These are phyloP conservation scores for Lactifluus echinatus DNA, from an alignment of 768 basidiomycete species.

Conservation along the genomic window DNA sequence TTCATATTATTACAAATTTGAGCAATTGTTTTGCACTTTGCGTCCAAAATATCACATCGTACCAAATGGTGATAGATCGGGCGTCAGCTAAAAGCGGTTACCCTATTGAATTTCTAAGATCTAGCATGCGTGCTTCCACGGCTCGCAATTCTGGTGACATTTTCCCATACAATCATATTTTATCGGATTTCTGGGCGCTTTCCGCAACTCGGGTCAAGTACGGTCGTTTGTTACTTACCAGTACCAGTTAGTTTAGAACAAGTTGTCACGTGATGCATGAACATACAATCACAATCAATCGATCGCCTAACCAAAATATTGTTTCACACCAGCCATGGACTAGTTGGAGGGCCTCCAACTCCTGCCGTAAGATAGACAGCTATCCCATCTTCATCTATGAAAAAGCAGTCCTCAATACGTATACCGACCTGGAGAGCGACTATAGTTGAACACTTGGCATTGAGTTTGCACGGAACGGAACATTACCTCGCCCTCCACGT, in stretches of 20 bases:
- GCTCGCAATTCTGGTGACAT: too few species aligned
- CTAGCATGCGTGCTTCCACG: slow-evolving; percentile 19
- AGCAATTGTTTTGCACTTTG: too few species aligned
- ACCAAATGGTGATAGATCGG: too few species aligned
- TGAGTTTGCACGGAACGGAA: slow-evolving; percentile 5
- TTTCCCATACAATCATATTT: too few species aligned
- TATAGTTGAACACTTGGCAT: not conserved
- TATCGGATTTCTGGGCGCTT: too few species aligned
- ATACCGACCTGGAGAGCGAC: slow-evolving; percentile 50
- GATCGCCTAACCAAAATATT: not conserved
- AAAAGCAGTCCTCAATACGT: slow-evolving; percentile 79
- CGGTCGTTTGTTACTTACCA: too few species aligned
- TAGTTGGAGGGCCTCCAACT: slow-evolving; percentile 49
- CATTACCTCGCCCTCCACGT: slow-evolving; percentile 58
- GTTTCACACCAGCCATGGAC: slow-evolving; percentile 30
- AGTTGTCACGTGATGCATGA: too few species aligned
- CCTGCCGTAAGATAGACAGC: slow-evolving; percentile 54
- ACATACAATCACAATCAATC: too few species aligned
- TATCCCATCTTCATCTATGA: slow-evolving; percentile 42
- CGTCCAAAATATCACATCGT: too few species aligned
- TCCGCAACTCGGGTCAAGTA: too few species aligned
- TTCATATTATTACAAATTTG: too few species aligned
- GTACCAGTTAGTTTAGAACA: too few species aligned
- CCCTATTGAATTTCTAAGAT: not conserved
- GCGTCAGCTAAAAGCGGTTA: not conserved